phyloP scores from a whole-genome alignment of 2,329 filamentous ascomycete species.

The Pseudopyricularia cyperi region DNA sequence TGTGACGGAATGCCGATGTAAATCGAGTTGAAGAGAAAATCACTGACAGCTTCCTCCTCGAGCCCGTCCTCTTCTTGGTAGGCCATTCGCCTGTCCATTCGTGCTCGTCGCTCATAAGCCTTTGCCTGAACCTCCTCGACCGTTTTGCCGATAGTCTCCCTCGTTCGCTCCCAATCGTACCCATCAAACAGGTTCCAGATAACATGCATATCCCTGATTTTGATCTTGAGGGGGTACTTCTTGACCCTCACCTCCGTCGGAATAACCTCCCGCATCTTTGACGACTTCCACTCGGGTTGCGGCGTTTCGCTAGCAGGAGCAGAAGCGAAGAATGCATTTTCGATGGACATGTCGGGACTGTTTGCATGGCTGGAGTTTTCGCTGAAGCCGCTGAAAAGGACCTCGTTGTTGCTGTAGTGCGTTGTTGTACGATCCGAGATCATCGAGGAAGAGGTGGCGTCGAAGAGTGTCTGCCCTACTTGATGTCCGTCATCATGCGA shows the following conservation, averaged over 20 bases:
- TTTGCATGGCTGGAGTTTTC: background rate
- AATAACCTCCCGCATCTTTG: conserved; percentile 55
- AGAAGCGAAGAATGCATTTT: conserved; percentile 65
- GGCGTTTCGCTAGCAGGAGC: conserved; percentile 48
- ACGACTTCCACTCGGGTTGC: conserved; percentile 70
- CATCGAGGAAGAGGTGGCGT: conserved; percentile 20
- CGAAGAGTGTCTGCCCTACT: conserved; percentile 30
- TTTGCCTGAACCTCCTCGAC: conserved; percentile 78
- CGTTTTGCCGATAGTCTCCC: conserved; percentile 74
- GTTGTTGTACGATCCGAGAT: conserved; percentile 24
- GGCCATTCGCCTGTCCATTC: conserved; percentile 40
- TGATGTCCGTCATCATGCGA: conserved; percentile 15
- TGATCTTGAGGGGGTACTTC: conserved; percentile 61
- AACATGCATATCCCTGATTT: conserved; percentile 74
- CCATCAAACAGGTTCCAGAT: conserved; percentile 98
- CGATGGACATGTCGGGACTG: conserved; percentile 47
- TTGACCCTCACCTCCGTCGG: conserved; percentile 36
- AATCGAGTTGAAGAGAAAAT: conserved; percentile 96
- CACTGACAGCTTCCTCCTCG: conserved; percentile 73
- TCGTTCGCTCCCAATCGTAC: conserved; percentile 87
- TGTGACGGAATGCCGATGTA: conserved; percentile 89
- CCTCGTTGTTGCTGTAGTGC: conserved; percentile 29
- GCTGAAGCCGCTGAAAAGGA: conserved; percentile 31
- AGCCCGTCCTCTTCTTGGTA: conserved; percentile 48
- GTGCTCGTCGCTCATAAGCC: conserved; percentile 60